Conservation (phyloP, 2,329 filamentous ascomycete species). For the Periconia macrospinosa region DNA sequence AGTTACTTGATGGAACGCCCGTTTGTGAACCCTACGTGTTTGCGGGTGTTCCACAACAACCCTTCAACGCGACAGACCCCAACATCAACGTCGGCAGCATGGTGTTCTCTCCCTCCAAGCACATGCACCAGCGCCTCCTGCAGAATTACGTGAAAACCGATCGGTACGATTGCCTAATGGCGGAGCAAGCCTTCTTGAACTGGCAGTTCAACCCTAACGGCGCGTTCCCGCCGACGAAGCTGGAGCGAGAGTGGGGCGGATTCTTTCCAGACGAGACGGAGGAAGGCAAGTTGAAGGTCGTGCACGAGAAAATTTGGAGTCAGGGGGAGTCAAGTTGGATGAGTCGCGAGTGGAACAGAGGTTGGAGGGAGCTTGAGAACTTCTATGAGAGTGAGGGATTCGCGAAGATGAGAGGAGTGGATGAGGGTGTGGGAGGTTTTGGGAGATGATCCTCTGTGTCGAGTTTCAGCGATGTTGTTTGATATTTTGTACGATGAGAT, state of each 20-base stretch:
- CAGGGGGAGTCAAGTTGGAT: constrained; percentile 17
- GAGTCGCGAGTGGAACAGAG: constrained; percentile 26
- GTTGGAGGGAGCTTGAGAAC: constrained; percentile 27
- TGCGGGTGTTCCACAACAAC: constrained; percentile 27
- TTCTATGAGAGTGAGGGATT: constrained; percentile 30
- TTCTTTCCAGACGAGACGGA: constrained; percentile 28
- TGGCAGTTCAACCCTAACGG: constrained; percentile 33
- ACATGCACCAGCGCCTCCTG: constrained; percentile 33
- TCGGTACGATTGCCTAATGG: constrained; percentile 32
- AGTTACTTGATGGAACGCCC: constrained; percentile 16
- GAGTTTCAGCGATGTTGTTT: too few relatives aligned
- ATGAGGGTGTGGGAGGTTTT: constrained; percentile 3
- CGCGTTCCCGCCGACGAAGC: constrained; percentile 26
- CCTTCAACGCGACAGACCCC: constrained; percentile 9
- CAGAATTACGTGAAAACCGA: constrained; percentile 37
- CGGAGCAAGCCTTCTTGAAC: constrained; percentile 39
- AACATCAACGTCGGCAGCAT: constrained; percentile 38
- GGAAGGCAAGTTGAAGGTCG: constrained; percentile 30
- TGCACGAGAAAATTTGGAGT: constrained; percentile 41
- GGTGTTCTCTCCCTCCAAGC: constrained; percentile 31
- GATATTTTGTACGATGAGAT: too few relatives aligned
- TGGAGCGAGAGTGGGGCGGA: constrained; percentile 32
- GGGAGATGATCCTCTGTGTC: too few relatives aligned
- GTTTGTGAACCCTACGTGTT: constrained; percentile 36
- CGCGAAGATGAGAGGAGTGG: constrained; percentile 10